phyloP scores from a whole-genome alignment of 2,329 filamentous ascomycete species.

The Alternaria gaisen region DNA sequence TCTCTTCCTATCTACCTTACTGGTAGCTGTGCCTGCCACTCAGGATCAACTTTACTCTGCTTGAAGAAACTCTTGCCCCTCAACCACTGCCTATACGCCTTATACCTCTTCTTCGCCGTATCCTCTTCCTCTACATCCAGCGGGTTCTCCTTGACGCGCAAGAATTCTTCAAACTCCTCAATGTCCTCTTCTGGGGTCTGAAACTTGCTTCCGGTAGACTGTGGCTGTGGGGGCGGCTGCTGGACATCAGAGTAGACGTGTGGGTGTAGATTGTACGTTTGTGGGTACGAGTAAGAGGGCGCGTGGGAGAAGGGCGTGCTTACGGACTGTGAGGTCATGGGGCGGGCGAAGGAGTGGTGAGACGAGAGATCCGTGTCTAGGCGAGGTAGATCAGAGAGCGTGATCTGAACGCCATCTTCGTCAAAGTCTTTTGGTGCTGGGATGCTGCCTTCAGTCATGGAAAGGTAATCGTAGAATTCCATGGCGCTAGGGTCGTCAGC shows the following conservation, averaged over 20 bases:
- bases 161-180: conserved; percentile 77
- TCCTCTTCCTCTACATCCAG: conserved; percentile 90
- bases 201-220: conserved; percentile 50
- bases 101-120: conserved; percentile 90
- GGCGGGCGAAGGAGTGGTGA: conserved; percentile 39
- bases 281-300: conserved; percentile 35
- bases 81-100: conserved; percentile 95
- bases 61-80: conserved; percentile 96
- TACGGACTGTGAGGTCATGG: conserved; percentile 37
- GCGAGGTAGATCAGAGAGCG: conserved; percentile 24
- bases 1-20: conserved; percentile 30
- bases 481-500: conserved; percentile 59
- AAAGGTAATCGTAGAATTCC: conserved; percentile 84
- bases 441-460: conserved; percentile 54
- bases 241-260: conserved; percentile 22
- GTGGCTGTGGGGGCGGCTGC: conserved; percentile 12
- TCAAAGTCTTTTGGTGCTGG: conserved; percentile 30
- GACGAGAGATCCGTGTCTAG: conserved; percentile 38
- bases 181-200: conserved; percentile 70
- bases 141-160: conserved; percentile 81
- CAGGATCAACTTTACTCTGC: conserved; percentile 69
- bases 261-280: conserved; percentile 27
- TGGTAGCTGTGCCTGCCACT: conserved; percentile 52
- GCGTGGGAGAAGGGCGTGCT: conserved; percentile 47
- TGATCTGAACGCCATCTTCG: conserved; percentile 24